Base-by-base conservation (phyloP, 1,139 yeast species). In the Geotrichum macrosporum region DNA sequence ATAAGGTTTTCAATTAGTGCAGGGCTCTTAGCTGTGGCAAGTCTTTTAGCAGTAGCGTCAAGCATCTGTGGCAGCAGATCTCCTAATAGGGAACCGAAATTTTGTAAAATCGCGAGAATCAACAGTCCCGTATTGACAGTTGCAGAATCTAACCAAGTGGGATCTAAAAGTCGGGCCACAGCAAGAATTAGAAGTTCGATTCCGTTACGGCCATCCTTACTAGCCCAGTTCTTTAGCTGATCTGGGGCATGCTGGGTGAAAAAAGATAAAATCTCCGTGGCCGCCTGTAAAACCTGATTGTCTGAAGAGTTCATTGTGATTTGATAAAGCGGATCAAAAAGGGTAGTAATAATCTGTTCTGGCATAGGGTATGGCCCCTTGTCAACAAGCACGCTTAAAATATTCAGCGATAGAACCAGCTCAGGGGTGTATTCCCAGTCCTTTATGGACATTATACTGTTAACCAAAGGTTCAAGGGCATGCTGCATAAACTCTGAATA, bases 1-100 rank as follows among this genome's bases (percentile, higher is more conserved):
- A 87, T 69, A 54, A 89, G 71, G 58, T 85, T 85, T 58, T 87
- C 95, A 26, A 83, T 76, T 0, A 94, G 80, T 2, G 83, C 72
- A 1, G 86, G 72, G 55, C 82, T 86, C 50, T 78, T 74, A 0
- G 95, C 86, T 2, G 76, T 62, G 0, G 79, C 63, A 10, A 88
- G 70, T 56, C 95, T 74, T 35, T 70, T 67, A 0, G 87, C 81
- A 0, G 94, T 82, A 0, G 95, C 94, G 46, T 78, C 76, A 21
- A 89, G 67, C 24, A 89, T 78, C 47, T 76, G 76, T 0, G 78
- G 73, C 13, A 82, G 69, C 43, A 79, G 68, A 13, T 73, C 76
- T 20, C 77, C 76, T 21, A 81, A 70, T 32, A 71, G 65, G 3
- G 62, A 56, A 13, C 74, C 70, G 60, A 84, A 86, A 54, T 78